Evolutionary conservation across 2,329 filamentous ascomycete genomes (phyloP).

Genomic region (Colletotrichum sp.): DNA sequence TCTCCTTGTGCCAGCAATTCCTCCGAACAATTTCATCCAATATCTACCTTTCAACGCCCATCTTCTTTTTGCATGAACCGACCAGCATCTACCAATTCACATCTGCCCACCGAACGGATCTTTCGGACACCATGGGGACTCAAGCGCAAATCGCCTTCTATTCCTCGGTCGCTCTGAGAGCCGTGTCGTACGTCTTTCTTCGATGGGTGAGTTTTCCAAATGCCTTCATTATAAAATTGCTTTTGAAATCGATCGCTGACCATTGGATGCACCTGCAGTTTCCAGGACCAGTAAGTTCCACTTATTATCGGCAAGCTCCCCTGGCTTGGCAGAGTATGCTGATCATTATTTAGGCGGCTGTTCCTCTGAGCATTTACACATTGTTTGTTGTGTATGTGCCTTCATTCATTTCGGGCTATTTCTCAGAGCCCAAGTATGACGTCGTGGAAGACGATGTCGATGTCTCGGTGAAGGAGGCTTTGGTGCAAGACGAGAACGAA

Average conservation of each 20-base stretch:
- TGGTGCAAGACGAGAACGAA: slow-evolving; percentile 38
- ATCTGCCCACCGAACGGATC: background rate
- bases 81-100: slow-evolving; percentile 25
- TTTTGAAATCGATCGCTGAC: background rate
- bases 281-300: slow-evolving; percentile 32
- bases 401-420: slow-evolving; percentile 64
- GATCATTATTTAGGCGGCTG: slow-evolving; percentile 20
- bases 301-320: background rate
- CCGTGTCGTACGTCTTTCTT: slow-evolving; percentile 61
- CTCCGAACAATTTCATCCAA: background rate
- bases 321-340: background rate
- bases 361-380: slow-evolving; percentile 49
- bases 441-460: slow-evolving; percentile 67
- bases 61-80: background rate
- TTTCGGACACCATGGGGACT: slow-evolving; percentile 28
- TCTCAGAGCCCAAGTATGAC: slow-evolving; percentile 60
- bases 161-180: slow-evolving; percentile 55
- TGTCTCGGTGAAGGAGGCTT: slow-evolving; percentile 54
- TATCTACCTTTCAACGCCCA: background rate
- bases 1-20: background rate
- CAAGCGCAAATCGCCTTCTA: slow-evolving; percentile 39
- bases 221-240: background rate
- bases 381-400: slow-evolving; percentile 71
- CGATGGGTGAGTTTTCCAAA: slow-evolving; percentile 56
- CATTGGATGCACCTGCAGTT: slow-evolving; percentile 19